Base-by-base conservation (phyloP, 225 moss, liverwort and hornwort genomes). In the Physcomitrellopsis africana region DNA sequence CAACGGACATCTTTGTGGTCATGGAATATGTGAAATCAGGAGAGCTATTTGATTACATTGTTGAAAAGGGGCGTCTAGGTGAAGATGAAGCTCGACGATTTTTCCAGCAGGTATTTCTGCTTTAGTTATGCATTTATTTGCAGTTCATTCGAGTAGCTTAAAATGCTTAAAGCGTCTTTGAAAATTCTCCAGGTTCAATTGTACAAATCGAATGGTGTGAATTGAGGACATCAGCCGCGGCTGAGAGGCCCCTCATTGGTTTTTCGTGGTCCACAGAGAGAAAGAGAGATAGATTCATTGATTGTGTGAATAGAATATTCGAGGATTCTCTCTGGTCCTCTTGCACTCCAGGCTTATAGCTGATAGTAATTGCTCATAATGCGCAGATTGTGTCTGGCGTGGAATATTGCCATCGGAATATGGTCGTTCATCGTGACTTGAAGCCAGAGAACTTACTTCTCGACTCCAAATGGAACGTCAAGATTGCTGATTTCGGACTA, bases 381-480 rank as follows among this genome's bases (percentile, higher is more conserved):
- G 63, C 20, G 32, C 80, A 86, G 86, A 86, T 86, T 57, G 86
- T 86, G 65, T 82, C 86, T 5, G 86, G 82, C 24, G 86, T 86
- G 55, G 86, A 86, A 74, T 86, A 86, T 52, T 86, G 86, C 37
- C 86, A 86, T 68, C 82, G 82, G 11, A 82, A 82, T 60, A 86
- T 82, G 82, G 86, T 86, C 56, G 85, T 85, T 18, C 85, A 83
- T 74, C 82, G 86, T 16, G 86, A 86, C 53, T 75, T 86, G 77
- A 86, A 86, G 55, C 86, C 86, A 10, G 86, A 86, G 74, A 86
- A 86, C 27, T 24, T 86, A 66, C 77, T 86, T 16, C 70, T 86
- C 20, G 86, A 82, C 59, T 82, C 82, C 17, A 83, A 74, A 62
- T 62, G 54, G 3, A 77, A 82, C 57, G 82, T 86, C 26, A 86